Evolutionary conservation across 805 yeast species (phyloP).

Genomic region (Saccharomycopsis capsularis): DNA sequence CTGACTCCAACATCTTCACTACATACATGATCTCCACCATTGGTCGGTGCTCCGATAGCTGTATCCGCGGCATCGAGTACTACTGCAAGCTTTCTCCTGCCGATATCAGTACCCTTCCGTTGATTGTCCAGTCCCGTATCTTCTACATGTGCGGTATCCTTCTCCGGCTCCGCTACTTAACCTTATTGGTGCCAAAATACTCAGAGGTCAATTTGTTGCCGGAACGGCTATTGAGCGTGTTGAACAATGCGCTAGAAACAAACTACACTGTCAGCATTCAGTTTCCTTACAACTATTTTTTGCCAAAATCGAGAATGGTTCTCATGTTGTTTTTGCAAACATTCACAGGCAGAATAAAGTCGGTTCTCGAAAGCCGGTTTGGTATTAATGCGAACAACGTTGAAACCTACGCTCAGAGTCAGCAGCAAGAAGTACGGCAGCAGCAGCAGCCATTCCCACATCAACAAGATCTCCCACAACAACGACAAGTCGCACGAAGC

Average conservation of each 20-base stretch:
- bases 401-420: constrained; percentile 25
- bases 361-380: neutral
- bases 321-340: constrained; percentile 55
- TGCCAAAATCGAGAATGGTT: constrained; percentile 49
- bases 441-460: neutral
- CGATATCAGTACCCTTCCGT: constrained; percentile 51
- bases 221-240: constrained; percentile 26
- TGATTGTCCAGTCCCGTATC: constrained; percentile 48
- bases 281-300: constrained; percentile 42
- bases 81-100: constrained; percentile 38
- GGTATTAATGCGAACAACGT: constrained; percentile 17
- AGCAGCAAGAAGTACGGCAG: neutral
- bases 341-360: constrained; percentile 46
- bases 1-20: constrained; percentile 21
- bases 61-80: constrained; percentile 43
- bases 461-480: neutral
- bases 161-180: constrained; percentile 47
- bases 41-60: constrained; percentile 46
- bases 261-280: constrained; percentile 26
- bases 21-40: constrained; percentile 36
- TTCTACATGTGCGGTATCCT: constrained; percentile 63
- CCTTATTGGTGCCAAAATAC: constrained; percentile 45
- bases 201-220: constrained; percentile 43
- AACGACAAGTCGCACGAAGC: too few relatives aligned
- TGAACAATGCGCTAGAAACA: constrained; percentile 25